Percentiles rank a stretch among this genome's conserved stretches.
Evolutionary conservation across 345 rosid genomes (phyloP).

Genomic region (Crucihimalaya himalaica): DNA sequence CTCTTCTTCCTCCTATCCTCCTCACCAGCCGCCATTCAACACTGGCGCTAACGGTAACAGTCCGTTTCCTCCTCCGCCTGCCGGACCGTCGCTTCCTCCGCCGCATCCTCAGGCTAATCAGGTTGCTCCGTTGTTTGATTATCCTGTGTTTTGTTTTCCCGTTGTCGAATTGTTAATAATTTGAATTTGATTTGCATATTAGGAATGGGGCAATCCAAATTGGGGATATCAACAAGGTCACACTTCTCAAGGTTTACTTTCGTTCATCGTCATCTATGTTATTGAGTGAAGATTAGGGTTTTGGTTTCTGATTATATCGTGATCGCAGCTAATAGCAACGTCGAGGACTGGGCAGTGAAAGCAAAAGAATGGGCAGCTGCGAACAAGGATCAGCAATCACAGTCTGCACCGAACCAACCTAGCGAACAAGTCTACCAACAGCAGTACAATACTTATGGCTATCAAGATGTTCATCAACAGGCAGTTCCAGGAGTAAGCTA

Average conservation of each 20-base stretch:
- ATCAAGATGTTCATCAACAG: slow-evolving; percentile 63
- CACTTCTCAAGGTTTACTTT: slow-evolving; percentile 48
- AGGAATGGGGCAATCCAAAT: slow-evolving; percentile 79
- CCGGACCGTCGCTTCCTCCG: slow-evolving; percentile 43
- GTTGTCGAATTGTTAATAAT: background rate
- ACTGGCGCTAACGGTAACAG: slow-evolving; percentile 42
- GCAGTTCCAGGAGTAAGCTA: slow-evolving; percentile 47
- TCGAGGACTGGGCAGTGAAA: slow-evolving; percentile 94
- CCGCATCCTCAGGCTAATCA: slow-evolving; percentile 48
- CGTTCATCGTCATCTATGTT: background rate
- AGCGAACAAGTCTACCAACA: slow-evolving; percentile 55
- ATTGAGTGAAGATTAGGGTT: slow-evolving; percentile 17
- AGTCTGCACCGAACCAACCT: slow-evolving; percentile 47
- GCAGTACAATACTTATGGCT: slow-evolving; percentile 59
- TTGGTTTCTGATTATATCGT: slow-evolving; percentile 27
- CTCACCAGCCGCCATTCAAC: slow-evolving; percentile 48
- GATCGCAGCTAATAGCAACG: slow-evolving; percentile 53
- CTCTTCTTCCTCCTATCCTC: slow-evolving; percentile 39
- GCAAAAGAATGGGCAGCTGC: slow-evolving; percentile 94
- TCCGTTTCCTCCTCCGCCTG: slow-evolving; percentile 52
- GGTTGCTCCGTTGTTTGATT: slow-evolving; percentile 29
- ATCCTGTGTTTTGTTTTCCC: background rate
- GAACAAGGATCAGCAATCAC: slow-evolving; percentile 57
- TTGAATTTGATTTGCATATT: slow-evolving; percentile 23
- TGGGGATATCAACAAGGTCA: slow-evolving; percentile 71